Conservation (phyloP, 2,329 filamentous ascomycete genomes). For the Verticillium klebahnii region DNA sequence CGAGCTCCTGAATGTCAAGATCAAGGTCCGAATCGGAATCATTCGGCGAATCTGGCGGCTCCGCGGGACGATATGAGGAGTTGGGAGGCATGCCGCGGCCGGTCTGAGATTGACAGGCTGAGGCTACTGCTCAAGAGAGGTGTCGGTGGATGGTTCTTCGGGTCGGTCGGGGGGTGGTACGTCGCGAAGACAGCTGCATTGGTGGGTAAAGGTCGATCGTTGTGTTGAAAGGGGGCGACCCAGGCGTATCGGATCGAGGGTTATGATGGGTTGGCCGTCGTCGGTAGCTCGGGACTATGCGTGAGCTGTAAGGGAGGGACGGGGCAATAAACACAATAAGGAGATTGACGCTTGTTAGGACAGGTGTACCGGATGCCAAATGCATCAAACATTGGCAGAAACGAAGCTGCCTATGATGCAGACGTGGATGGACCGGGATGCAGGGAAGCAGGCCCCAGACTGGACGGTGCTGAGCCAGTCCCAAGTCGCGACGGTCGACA, state of each 20-base stretch:
- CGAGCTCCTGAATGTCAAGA: slow-evolving; percentile 75
- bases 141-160: neutral
- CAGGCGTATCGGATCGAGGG: neutral
- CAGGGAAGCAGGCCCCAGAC: neutral
- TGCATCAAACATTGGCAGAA: neutral
- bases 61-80: slow-evolving; percentile 46
- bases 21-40: slow-evolving; percentile 77
- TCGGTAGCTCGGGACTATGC: neutral
- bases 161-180: neutral
- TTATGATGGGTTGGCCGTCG: neutral
- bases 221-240: neutral
- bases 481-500: neutral
- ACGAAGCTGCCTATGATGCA: neutral
- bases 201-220: neutral
- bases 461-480: neutral
- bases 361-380: neutral
- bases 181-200: neutral
- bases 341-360: neutral
- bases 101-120: neutral
- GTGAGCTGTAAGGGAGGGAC: neutral
- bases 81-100: slow-evolving; percentile 51
- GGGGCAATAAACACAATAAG: neutral
- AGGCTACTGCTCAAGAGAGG: neutral
- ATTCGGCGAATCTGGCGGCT: slow-evolving; percentile 61
- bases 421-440: neutral